Conservation (phyloP, 169 alveolate genomes). For the Cryptosporidium ryanae region DNA sequence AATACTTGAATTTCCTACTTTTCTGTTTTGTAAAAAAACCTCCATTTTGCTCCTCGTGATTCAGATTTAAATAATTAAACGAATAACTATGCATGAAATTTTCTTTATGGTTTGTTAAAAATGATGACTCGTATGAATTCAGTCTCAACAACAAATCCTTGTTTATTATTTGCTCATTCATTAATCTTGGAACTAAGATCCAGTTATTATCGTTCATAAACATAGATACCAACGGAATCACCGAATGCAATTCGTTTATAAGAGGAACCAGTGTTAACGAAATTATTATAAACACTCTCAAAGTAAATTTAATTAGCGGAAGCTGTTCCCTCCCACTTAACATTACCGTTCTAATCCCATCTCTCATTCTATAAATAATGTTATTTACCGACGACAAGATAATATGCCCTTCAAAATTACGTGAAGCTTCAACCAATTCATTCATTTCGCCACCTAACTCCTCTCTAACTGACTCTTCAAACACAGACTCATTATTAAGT, state of each 20-base stretch:
- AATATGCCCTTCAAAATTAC: too few relatives aligned
- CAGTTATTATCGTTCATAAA: constrained; percentile 52
- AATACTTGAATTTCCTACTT: background rate
- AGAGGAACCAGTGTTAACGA: constrained; percentile 38
- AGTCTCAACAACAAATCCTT: constrained; percentile 43
- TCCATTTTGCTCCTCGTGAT: background rate
- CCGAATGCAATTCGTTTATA: constrained; percentile 42
- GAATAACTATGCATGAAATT: background rate
- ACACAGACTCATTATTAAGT: too few relatives aligned
- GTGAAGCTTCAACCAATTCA: too few relatives aligned
- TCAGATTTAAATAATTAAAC: background rate
- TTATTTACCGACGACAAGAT: too few relatives aligned
- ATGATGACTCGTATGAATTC: constrained; percentile 16
- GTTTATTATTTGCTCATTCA: constrained; percentile 28
- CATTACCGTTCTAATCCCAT: background rate
- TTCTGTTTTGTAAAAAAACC: background rate
- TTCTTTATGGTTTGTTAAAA: background rate
- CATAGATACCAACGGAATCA: constrained; percentile 40
- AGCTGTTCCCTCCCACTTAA: constrained; percentile 31
- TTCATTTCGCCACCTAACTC: too few relatives aligned
- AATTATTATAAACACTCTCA: constrained; percentile 37
- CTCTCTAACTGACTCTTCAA: too few relatives aligned
- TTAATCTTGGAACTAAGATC: constrained; percentile 36
- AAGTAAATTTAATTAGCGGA: constrained; percentile 32
- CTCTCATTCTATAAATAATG: background rate